These are phyloP conservation scores for Apiospora kogelbergensis DNA, from an alignment of 2,329 filamentous ascomycete genomes.

Conservation along the genomic window DNA sequence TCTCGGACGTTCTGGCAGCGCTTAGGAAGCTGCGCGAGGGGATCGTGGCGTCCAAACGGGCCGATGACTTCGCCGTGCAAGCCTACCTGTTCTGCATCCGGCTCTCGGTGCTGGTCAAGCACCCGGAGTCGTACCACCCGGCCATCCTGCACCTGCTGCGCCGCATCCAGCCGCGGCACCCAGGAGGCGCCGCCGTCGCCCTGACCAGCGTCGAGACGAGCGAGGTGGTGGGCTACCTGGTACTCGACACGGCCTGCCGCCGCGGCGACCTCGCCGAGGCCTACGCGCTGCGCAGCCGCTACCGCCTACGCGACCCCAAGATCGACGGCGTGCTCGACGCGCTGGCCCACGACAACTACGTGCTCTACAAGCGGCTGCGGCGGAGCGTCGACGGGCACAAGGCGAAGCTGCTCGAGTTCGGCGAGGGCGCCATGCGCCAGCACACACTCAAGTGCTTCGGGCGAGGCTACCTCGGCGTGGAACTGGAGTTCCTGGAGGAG, in stretches of 20 bases:
- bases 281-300: slow-evolving; percentile 62
- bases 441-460: slow-evolving; percentile 87
- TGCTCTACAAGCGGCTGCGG: slow-evolving; percentile 71
- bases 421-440: slow-evolving; percentile 69
- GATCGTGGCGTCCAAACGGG: slow-evolving; percentile 74
- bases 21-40: slow-evolving; percentile 92
- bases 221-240: slow-evolving; percentile 78
- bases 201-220: slow-evolving; percentile 71
- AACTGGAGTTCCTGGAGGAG: slow-evolving; percentile 67
- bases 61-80: slow-evolving; percentile 80
- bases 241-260: slow-evolving; percentile 87
- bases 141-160: slow-evolving; percentile 79
- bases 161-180: slow-evolving; percentile 65
- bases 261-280: slow-evolving; percentile 74
- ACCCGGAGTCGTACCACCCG: slow-evolving; percentile 87
- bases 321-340: slow-evolving; percentile 69
- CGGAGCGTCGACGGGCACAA: slow-evolving; percentile 77
- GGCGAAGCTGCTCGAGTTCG: slow-evolving; percentile 77
- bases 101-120: slow-evolving; percentile 74
- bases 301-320: slow-evolving; percentile 63
- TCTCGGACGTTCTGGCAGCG: slow-evolving; percentile 75
- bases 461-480: slow-evolving; percentile 74
- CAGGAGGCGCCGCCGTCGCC: slow-evolving; percentile 24
- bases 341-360: slow-evolving; percentile 79
- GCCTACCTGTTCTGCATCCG: slow-evolving; percentile 92